Evolutionary conservation across 805 yeast genomes (phyloP), one percentile per base, ranked within the genome.

Genomic region (Hanseniaspora jakobsenii): DNA sequence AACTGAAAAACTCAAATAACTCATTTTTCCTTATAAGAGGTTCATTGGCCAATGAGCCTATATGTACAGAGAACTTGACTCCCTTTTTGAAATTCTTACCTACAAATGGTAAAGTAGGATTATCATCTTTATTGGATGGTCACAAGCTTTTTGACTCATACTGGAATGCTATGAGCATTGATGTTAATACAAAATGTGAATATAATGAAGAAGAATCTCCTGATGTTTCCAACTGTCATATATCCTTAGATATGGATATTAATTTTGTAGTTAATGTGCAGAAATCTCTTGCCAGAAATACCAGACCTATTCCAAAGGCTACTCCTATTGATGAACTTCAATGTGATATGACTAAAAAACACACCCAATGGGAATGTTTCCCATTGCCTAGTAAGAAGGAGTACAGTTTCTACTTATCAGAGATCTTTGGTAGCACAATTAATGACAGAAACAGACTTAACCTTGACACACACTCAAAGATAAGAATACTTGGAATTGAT

Each of bases 41-140:
- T 6, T 82, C 95, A 0, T 70, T 91, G 39, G 95, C 98, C 1
- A 75, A 89, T 49, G 98, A 91, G 57, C 95, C 96, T 0, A 78
- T 91, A 14, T 91, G 98, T 62, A 91, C 98, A 0, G 98, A 91
- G 60, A 91, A 91, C 62, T 69, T 91, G 56, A 89, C 98, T 0
- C 97, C 98, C 0, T 85, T 89, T 53, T 61, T 91, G 50, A 87
- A 86, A 57, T 66, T 91, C 49, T 68, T 91, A 23, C 97, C 98
- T 3, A 82, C 96, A 9, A 79, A 84, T 56, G 96, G 95, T 2
- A 81, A 78, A 58, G 77, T 93, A 0, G 98, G 98, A 2, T 66
- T 91, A 31, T 73, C 94, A 0, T 73, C 93, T 0, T 66, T 89
- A 32, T 66, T 91, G 19, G 94, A 86, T 53, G 97, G 98, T 16